Evolutionary conservation across 169 alveolate genomes (phyloP).

Genomic region (Cryptosporidium parvum): DNA sequence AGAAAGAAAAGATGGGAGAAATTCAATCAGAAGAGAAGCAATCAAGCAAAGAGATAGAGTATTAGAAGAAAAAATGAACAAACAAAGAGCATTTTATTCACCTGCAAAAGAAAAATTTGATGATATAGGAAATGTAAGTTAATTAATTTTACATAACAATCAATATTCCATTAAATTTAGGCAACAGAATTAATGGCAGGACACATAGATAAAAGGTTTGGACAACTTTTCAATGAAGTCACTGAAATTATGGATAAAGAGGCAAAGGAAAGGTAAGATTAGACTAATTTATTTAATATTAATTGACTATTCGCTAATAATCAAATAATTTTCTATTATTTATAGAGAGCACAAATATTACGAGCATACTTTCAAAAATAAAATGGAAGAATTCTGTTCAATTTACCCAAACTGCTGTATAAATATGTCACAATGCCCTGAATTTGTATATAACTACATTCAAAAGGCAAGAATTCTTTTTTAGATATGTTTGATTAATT

Average conservation of each 20-base stretch:
- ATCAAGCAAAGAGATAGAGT: constrained; percentile 59
- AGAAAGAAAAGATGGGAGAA: constrained; percentile 26
- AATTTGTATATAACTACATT: constrained; percentile 47
- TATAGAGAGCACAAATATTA: constrained; percentile 29
- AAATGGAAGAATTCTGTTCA: constrained; percentile 43
- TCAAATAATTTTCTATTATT: neutral
- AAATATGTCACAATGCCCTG: constrained; percentile 66
- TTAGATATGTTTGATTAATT: neutral
- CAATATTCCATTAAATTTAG: neutral
- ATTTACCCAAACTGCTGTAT: constrained; percentile 57
- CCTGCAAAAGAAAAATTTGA: constrained; percentile 66
- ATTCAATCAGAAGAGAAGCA: constrained; percentile 33
- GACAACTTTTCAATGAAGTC: constrained; percentile 53
- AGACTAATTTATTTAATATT: neutral
- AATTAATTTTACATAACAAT: neutral
- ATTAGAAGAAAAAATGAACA: constrained; percentile 50
- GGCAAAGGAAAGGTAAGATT: constrained; percentile 44
- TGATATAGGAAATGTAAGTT: constrained; percentile 62
- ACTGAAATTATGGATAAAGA: constrained; percentile 50
- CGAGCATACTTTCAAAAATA: constrained; percentile 42
- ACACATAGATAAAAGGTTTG: constrained; percentile 61
- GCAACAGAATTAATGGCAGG: constrained; percentile 42
- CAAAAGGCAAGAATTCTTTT: constrained; percentile 55
- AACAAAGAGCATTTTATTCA: constrained; percentile 58
- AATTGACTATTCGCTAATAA: neutral